Base-by-base conservation (phyloP, 768 basidiomycete species). In the Gloeopeniophorella convolvens region DNA sequence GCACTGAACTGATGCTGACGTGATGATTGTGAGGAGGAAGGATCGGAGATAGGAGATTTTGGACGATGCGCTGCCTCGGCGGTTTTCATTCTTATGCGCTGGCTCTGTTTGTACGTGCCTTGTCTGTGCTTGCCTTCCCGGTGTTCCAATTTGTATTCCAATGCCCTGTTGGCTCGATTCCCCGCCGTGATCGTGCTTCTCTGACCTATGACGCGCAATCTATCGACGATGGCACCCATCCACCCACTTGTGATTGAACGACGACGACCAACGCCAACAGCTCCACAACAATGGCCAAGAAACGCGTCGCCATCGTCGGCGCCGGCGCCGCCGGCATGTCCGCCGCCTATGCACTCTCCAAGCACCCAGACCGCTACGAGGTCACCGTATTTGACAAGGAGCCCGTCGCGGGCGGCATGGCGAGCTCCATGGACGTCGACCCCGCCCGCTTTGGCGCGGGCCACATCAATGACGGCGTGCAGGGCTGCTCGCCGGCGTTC, bases 381-480 rank as follows among this genome's bases (percentile, higher is more conserved):
- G 66, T 69, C 30, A 66, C 62, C 13, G 60, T 69, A 15, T 65
- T 63, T 47, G 68, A 68, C 45, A 61, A 67, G 45, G 55, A 59
- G 48, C 33, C 41, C 24, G 57, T 63, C 21, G 48, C 63, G 0
- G 66, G 63, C 1, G 67, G 67, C 8, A 66, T 67, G 64, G 69
- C 68, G 8, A 69, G 65, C 23, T 68, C 66, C 23, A 58, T 67
- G 18, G 52, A 61, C 34, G 60, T 69, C 47, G 65, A 69, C 44
- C 23, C 59, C 12, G 50, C 45, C 28, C 60, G 60, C 42, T 69
- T 59, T 50, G 67, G 66, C 13, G 68, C 67, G 8, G 44, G 57
- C 15, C 66, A 66, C 54, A 68, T 70, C 59, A 68, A 70, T 50
- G 68, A 68, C 48, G 65, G 65, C 9, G 69, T 69, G 1, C 66